phyloP scores from a whole-genome alignment of 2,329 filamentous ascomycete species.

The Neofusicoccum umdonicola region DNA sequence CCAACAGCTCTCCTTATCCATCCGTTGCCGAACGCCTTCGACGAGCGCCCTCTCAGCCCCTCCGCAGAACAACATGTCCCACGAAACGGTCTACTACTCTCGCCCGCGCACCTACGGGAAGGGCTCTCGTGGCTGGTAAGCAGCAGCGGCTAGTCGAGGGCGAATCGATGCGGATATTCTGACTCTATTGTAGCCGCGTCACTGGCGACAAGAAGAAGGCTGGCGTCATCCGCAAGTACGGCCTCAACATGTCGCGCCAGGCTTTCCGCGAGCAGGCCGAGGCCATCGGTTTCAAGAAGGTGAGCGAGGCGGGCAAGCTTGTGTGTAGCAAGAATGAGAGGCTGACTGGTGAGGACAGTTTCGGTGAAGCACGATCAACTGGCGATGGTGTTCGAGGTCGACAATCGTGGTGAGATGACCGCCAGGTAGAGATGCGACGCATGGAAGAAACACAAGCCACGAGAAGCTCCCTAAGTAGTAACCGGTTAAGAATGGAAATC shows the following conservation, averaged over 20 bases:
- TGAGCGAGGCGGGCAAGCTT: slow-evolving; percentile 32
- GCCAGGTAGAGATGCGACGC: neutral
- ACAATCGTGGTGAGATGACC: too few species aligned
- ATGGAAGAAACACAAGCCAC: too few species aligned
- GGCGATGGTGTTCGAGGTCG: too few species aligned
- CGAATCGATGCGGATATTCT: too few species aligned
- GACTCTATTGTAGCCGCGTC: neutral
- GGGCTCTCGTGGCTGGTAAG: slow-evolving; percentile 90
- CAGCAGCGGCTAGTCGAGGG: too few species aligned
- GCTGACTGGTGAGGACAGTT: neutral
- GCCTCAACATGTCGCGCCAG: slow-evolving; percentile 77
- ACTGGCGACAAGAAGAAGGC: slow-evolving; percentile 13
- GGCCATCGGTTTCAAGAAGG: slow-evolving; percentile 70
- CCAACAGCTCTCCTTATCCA: too few species aligned
- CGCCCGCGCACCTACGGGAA: slow-evolving; percentile 97
- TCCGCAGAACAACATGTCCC: slow-evolving; percentile 61
- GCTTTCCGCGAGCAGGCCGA: slow-evolving; percentile 67
- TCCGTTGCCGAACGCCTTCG: too few species aligned
- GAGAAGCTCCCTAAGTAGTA: too few species aligned
- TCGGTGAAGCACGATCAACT: neutral
- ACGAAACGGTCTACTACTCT: slow-evolving; percentile 99
- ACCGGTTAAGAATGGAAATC: neutral
- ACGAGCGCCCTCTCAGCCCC: too few species aligned
- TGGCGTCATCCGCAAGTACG: slow-evolving; percentile 99
- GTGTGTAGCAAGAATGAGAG: neutral